Base-by-base conservation (phyloP, 1,284 basidiomycete genomes). In the Papiliotrema laurentii region DNA sequence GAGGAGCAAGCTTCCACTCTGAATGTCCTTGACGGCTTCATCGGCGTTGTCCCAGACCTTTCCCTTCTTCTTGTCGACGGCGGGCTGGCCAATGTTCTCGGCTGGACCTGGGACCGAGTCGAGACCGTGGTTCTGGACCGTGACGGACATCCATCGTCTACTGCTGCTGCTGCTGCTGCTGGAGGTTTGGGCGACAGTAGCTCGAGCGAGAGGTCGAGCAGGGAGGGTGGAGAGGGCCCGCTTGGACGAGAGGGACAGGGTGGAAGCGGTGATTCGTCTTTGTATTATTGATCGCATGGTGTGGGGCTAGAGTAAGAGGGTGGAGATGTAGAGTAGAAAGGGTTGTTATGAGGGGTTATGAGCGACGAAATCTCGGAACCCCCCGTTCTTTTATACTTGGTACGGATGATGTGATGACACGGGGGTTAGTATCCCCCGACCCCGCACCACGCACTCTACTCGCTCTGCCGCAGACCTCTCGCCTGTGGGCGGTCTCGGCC, bases 21-120 rank as follows among this genome's bases (percentile, higher is more conserved):
- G 84, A 67, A 93, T 78, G 64, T 86, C 87, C 69, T 81, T 80
- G 53, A 93, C 79, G 1, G 89, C 90, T 56, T 89, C 85, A 45
- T 91, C 86, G 0, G 80, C 84, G 16, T 82, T 85, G 9, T 76
- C 71, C 83, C 85, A 93, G 22, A 93, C 77, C 71, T 94, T 94
- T 48, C 61, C 63, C 47, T 61, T 66, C 27, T 49, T 50, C 14
- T 45, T 48, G 34, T 59, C 59, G 10, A 61, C 57, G 10, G 60
- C 58, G 25, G 61, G 53, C 7, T 41, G 36, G 16, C 57, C 59
- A 10, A 53, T 47, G n/a, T 28, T 44, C 36, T 56, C 59, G 9
- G 54, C 61, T 26, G 45, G 51, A 21, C 51, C 51, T 13, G 63
- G 61, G 2, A 58, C 54, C 1, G 60, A 61, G 31, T 59, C 55